Percentiles rank a stretch among this genome's conserved stretches.
These are phyloP conservation scores for Triticum aestivum DNA, from an alignment of 176 grass and related monocot genomes.

Conservation along the genomic window DNA sequence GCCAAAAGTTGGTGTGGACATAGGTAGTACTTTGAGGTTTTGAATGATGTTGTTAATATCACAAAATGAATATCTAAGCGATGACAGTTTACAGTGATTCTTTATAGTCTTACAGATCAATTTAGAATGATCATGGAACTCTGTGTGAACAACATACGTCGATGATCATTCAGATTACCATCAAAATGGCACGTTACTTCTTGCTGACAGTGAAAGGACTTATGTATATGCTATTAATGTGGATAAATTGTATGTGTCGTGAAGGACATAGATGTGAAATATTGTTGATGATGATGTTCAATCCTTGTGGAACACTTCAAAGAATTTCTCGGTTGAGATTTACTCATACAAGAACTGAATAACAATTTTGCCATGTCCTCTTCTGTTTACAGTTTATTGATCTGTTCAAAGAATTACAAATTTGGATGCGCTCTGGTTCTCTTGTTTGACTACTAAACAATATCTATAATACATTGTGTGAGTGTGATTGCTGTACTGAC, in stretches of 20 bases:
- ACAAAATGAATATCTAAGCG: no score
- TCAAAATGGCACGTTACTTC: not conserved
- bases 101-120: not conserved
- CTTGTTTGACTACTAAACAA: not conserved
- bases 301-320: not conserved
- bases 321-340: constrained; percentile 13
- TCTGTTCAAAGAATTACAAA: not conserved
- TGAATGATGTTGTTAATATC: not conserved
- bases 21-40: not conserved
- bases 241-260: not conserved
- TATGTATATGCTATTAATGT: not conserved
- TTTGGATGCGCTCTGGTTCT: not conserved
- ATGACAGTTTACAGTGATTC: not conserved
- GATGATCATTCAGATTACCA: not conserved
- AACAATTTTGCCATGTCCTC: not conserved
- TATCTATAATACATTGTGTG: not conserved
- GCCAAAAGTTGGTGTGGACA: not conserved
- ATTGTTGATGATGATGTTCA: not conserved
- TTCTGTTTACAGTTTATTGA: not conserved
- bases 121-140: not conserved
- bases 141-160: not conserved
- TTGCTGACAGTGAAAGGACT: constrained; percentile 6
- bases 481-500: not conserved
- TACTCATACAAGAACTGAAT: not conserved
- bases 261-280: not conserved